A percentile compares a stretch with the other conserved stretches of the same genome.
Evolutionary conservation across 768 basidiomycete species (phyloP).

Genomic region (Suillus americanus): DNA sequence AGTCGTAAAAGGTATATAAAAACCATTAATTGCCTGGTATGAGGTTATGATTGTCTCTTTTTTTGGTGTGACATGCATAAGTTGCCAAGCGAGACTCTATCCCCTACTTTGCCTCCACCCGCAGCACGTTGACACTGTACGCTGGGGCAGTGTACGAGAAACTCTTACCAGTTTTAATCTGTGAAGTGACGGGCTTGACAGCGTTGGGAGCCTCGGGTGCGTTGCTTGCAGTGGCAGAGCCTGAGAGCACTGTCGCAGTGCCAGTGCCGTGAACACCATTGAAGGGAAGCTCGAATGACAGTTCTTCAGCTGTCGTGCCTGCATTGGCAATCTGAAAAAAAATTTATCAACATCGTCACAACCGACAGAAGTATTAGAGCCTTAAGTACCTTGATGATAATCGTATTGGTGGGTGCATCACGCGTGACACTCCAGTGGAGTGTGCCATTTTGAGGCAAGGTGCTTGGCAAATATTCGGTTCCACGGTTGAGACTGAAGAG

Average conservation of each 20-base stretch:
- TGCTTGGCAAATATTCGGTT: conserved; percentile 63
- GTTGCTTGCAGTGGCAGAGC: conserved; percentile 52
- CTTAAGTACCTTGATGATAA: conserved; percentile 57
- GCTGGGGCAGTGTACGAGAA: conserved; percentile 57
- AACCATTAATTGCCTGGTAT: neutral
- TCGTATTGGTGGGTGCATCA: conserved; percentile 27
- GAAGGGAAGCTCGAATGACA: conserved; percentile 60
- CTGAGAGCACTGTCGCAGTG: conserved; percentile 49
- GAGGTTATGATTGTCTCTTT: neutral
- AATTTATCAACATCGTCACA: neutral
- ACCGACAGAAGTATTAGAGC: neutral
- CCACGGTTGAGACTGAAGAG: conserved; percentile 65
- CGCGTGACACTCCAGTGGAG: conserved; percentile 62
- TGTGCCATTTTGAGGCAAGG: conserved; percentile 50
- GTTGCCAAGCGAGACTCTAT: neutral
- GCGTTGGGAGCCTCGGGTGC: conserved; percentile 48
- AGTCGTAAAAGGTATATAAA: neutral
- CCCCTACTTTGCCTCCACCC: neutral
- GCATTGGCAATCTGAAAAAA: conserved; percentile 54
- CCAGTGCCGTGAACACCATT: conserved; percentile 42
- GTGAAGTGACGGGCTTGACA: conserved; percentile 46
- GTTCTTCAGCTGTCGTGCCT: conserved; percentile 34
- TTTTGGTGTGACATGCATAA: neutral
- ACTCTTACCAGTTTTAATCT: conserved; percentile 44
- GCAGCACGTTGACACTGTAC: conserved; percentile 40